Percentiles rank a stretch among this genome's conserved stretches.
phyloP scores from a whole-genome alignment of 768 basidiomycete genomes.

The Termitomyces sp. region DNA sequence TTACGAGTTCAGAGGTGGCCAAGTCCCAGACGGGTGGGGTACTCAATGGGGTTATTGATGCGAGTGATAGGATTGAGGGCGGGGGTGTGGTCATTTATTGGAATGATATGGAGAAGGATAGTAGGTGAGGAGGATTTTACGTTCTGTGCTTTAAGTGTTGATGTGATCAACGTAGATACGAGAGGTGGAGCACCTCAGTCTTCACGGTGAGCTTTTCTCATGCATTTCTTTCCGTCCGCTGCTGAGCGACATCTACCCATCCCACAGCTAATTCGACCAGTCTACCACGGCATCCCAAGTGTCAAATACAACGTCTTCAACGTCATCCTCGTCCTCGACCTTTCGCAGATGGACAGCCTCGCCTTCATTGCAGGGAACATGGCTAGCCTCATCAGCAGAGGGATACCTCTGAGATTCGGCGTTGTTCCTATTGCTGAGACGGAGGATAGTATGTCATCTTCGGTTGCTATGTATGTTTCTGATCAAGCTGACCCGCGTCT shows the following conservation, averaged over 20 bases:
- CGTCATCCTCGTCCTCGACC: slow-evolving; percentile 75
- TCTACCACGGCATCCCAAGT: slow-evolving; percentile 77
- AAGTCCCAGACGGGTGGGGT: slow-evolving; percentile 45
- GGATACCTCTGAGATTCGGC: slow-evolving; percentile 81
- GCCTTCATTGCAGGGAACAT: slow-evolving; percentile 64
- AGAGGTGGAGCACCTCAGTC: slow-evolving; percentile 48
- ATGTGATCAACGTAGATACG: slow-evolving; percentile 39
- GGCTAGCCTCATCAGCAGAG: slow-evolving; percentile 65
- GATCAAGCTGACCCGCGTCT: background rate
- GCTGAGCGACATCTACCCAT: background rate
- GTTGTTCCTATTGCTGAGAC: slow-evolving; percentile 71
- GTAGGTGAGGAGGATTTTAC: slow-evolving; percentile 39
- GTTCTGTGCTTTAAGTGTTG: background rate
- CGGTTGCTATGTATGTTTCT: background rate
- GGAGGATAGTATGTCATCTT: slow-evolving; percentile 31
- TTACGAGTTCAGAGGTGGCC: slow-evolving; percentile 62
- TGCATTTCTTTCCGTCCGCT: background rate
- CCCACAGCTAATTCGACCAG: slow-evolving; percentile 66
- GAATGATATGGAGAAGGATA: slow-evolving; percentile 90
- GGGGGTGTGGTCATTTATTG: slow-evolving; percentile 76
- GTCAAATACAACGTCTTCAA: slow-evolving; percentile 82
- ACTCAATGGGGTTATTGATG: slow-evolving; percentile 81
- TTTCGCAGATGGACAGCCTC: slow-evolving; percentile 59
- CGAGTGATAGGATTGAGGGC: slow-evolving; percentile 81
- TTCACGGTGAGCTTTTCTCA: slow-evolving; percentile 36